phyloP scores from a whole-genome alignment of 2,329 filamentous ascomycete genomes.

The Sordariomycetes sp. region DNA sequence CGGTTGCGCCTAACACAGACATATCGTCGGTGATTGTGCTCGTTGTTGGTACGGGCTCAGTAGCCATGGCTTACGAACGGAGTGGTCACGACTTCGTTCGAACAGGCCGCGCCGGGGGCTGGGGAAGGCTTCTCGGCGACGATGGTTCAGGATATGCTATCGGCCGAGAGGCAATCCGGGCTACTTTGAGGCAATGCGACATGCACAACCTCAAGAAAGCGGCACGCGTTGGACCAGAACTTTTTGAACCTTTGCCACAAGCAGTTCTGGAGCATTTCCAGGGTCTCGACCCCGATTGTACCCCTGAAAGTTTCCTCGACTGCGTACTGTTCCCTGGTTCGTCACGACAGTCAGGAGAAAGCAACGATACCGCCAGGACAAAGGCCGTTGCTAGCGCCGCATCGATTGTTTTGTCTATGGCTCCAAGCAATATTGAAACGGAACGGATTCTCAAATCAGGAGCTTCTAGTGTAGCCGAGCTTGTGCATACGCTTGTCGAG shows the following conservation, averaged over 20 bases:
- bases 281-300: constrained; percentile 5
- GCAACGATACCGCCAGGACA: constrained; percentile 1
- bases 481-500: constrained; percentile 8
- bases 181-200: constrained; percentile 20
- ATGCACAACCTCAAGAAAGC: constrained; percentile 6
- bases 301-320: constrained; percentile 10
- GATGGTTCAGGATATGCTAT: constrained; percentile 31
- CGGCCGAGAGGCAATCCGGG: constrained; percentile 23
- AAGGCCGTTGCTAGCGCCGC: constrained; percentile 11
- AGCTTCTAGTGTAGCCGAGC: constrained; percentile 8
- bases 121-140: constrained; percentile 32
- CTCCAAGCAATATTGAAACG: constrained; percentile 8
- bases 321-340: constrained; percentile 8
- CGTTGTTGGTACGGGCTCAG: constrained; percentile 31
- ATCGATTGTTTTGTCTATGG: constrained; percentile 9
- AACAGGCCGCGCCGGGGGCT: constrained; percentile 28
- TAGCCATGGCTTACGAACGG: constrained; percentile 27
- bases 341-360: not conserved
- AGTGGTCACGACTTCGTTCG: constrained; percentile 11
- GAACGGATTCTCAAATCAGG: constrained; percentile 9
- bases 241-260: constrained; percentile 5
- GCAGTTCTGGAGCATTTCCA: constrained; percentile 10
- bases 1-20: constrained; percentile 8
- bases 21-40: constrained; percentile 20
- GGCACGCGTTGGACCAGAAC: not conserved